Conservation (phyloP, 2,329 filamentous ascomycete species). For the Aureobasidium subglaciale region DNA sequence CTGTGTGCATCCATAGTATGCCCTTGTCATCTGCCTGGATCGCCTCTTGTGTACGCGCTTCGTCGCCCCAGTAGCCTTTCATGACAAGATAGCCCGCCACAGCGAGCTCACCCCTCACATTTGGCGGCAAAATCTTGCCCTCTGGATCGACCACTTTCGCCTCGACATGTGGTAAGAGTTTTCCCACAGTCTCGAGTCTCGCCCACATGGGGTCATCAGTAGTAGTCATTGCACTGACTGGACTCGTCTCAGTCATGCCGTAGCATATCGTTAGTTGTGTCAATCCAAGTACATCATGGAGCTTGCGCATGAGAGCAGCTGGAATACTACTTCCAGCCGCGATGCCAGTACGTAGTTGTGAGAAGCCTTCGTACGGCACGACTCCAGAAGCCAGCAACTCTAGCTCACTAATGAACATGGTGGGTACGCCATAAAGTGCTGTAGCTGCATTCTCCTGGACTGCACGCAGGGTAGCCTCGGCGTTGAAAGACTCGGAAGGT, state of each 20-base stretch:
- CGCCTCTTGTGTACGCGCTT: conserved; percentile 60
- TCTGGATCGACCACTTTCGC: conserved; percentile 70
- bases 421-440: conserved; percentile 80
- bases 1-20: conserved; percentile 79
- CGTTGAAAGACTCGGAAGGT: conserved; percentile 80
- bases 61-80: conserved; percentile 83
- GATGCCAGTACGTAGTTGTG: conserved; percentile 74
- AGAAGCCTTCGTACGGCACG: conserved; percentile 24
- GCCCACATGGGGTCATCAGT: conserved; percentile 67
- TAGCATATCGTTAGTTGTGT: conserved; percentile 87
- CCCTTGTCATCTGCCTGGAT: conserved; percentile 51
- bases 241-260: conserved; percentile 87
- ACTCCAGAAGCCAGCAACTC: conserved; percentile 59
- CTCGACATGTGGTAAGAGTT: conserved; percentile 72
- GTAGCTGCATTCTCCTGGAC: conserved; percentile 58
- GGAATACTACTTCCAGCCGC: conserved; percentile 84
- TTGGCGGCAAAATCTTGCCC: conserved; percentile 52
- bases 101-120: conserved; percentile 70
- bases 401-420: conserved; percentile 88
- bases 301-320: conserved; percentile 66
- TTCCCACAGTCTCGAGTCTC: conserved; percentile 69
- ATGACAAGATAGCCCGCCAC: conserved; percentile 81
- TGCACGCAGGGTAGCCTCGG: conserved; percentile 59
- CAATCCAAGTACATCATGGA: conserved; percentile 69
- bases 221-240: conserved; percentile 70